Conservation (phyloP, 495 filamentous ascomycete genomes). For the Xylona heveae region DNA sequence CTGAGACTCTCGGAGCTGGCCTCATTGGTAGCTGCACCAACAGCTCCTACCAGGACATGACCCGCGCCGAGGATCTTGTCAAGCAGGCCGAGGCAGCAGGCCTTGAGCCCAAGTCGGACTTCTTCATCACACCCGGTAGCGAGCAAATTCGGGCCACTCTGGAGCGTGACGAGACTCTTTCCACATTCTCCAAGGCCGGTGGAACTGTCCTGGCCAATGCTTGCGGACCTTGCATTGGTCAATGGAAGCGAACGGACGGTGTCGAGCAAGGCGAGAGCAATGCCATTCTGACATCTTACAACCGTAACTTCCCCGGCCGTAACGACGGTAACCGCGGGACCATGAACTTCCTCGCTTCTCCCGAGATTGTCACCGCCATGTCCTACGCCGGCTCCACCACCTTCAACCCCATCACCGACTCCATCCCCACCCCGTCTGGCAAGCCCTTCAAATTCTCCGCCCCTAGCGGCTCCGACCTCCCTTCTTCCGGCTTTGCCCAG, state of each 20-base stretch:
- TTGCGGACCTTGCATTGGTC: slow-evolving; percentile 86
- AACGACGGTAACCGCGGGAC: slow-evolving; percentile 92
- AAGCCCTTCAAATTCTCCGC: slow-evolving; percentile 68
- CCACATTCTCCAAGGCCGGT: slow-evolving; percentile 72
- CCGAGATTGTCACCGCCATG: slow-evolving; percentile 92
- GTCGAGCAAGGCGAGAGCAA: slow-evolving; percentile 69
- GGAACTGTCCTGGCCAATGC: slow-evolving; percentile 86
- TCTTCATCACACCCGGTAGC: slow-evolving; percentile 90
- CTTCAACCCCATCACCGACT: slow-evolving; percentile 90
- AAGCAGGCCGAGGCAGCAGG: slow-evolving; percentile 76
- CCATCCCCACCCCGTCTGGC: slow-evolving; percentile 60
- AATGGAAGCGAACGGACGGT: slow-evolving; percentile 84
- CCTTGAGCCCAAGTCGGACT: slow-evolving; percentile 67
- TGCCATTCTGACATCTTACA: slow-evolving; percentile 92
- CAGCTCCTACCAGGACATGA: slow-evolving; percentile 97
- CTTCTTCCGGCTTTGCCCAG: slow-evolving; percentile 51
- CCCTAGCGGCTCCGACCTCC: slow-evolving; percentile 59
- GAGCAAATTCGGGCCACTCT: slow-evolving; percentile 93
- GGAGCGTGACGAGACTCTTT: slow-evolving; percentile 62
- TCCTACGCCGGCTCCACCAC: slow-evolving; percentile 78
- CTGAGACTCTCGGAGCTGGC: slow-evolving; percentile 70
- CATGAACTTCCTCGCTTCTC: slow-evolving; percentile 96
- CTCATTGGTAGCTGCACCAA: slow-evolving; percentile 97
- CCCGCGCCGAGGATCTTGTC: slow-evolving; percentile 72
- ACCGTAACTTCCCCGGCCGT: slow-evolving; percentile 92